phyloP scores from a whole-genome alignment of 306 rosid species.

The Cucurbita argyrosperma region DNA sequence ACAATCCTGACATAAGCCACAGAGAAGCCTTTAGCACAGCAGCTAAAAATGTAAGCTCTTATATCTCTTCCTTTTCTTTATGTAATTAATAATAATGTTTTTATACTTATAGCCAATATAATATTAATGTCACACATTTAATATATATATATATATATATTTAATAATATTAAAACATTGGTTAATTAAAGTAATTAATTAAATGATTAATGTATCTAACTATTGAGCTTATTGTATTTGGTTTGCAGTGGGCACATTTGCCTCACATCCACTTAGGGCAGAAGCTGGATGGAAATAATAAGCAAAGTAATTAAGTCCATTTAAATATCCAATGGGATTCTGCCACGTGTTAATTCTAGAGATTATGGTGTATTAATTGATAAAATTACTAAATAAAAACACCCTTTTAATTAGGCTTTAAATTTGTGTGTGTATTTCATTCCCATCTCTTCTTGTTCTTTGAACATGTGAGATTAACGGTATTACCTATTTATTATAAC shows the following conservation, averaged over 20 bases:
- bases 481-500: no score
- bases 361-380: not conserved
- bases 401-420: not conserved
- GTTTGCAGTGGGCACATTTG: conserved; percentile 96
- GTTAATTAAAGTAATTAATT: not conserved
- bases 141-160: no score
- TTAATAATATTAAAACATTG: not conserved
- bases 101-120: not conserved
- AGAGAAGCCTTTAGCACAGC: conserved; percentile 97
- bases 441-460: no score
- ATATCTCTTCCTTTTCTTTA: not conserved
- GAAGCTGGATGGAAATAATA: conserved; percentile 69
- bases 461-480: no score
- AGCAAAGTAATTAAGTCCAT: conserved; percentile 38
- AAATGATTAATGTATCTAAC: not conserved
- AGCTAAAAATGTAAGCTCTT: conserved; percentile 76
- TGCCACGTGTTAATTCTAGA: not conserved
- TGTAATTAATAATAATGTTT: not conserved
- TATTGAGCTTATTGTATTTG: not conserved
- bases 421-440: not conserved
- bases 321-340: not conserved
- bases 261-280: conserved; percentile 91
- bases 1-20: conserved; percentile 88
- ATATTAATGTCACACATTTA: not conserved
- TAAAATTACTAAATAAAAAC: conserved; percentile 1